Conservation (phyloP, 306 rosid genomes). For the Medicago lupulina region DNA sequence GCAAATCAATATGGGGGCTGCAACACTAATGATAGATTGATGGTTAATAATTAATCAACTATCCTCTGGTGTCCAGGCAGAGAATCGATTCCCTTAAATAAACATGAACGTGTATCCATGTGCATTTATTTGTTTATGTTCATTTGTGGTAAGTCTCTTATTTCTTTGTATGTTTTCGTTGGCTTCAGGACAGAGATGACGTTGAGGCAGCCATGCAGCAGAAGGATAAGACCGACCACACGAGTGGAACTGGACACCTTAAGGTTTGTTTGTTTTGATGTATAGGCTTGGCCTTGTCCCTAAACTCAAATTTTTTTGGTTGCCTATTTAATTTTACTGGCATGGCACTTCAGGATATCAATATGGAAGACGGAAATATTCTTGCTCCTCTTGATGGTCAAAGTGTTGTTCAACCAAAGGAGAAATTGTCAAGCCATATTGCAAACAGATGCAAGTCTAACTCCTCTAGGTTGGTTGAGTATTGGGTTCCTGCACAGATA, state of each 20-base stretch:
- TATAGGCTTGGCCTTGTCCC: slow-evolving; percentile 29
- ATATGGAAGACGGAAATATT: slow-evolving; percentile 54
- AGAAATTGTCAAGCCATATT: slow-evolving; percentile 59
- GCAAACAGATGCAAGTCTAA: slow-evolving; percentile 57
- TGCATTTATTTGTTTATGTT: neutral
- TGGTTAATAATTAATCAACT: slow-evolving; percentile 17
- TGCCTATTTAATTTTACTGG: slow-evolving; percentile 44
- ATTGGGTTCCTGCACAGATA: slow-evolving; percentile 86
- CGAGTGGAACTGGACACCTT: slow-evolving; percentile 5
- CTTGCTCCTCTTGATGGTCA: slow-evolving; percentile 56
- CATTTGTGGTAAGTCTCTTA: slow-evolving; percentile 26
- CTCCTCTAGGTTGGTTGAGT: slow-evolving; percentile 72
- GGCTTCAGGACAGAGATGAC: slow-evolving; percentile 67
- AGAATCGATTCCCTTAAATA: slow-evolving; percentile 3
- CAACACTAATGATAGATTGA: slow-evolving; percentile 14
- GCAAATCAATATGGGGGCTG: slow-evolving; percentile 2
- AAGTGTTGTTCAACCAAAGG: slow-evolving; percentile 57
- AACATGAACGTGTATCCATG: neutral
- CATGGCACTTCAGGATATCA: slow-evolving; percentile 68
- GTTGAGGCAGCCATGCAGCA: slow-evolving; percentile 49
- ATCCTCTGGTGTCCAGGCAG: slow-evolving; percentile 20
- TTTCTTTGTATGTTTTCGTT: slow-evolving; percentile 37
- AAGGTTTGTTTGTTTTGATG: slow-evolving; percentile 60
- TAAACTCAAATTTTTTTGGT: slow-evolving; percentile 26
- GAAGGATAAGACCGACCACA: slow-evolving; percentile 40